Percentiles rank a stretch among this genome's conserved stretches.
Evolutionary conservation across 176 grass and related monocot genomes (phyloP).

Genomic region (Tillandsia fasciculata): DNA sequence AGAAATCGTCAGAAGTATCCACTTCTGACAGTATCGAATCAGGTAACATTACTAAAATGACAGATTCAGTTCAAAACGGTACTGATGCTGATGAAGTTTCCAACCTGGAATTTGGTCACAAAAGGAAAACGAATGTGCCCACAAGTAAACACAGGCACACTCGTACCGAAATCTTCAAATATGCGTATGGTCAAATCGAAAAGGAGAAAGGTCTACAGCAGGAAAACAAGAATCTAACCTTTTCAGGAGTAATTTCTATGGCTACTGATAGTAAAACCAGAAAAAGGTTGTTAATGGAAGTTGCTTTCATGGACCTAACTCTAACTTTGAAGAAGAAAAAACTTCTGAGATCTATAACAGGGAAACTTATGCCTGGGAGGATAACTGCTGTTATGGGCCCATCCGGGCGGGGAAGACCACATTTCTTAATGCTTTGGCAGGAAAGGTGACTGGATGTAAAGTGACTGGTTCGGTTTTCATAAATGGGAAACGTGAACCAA

Average conservation of each 20-base stretch:
- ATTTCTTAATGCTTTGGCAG: constrained; percentile 81
- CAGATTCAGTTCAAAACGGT: constrained; percentile 17
- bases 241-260: constrained; percentile 53
- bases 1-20: constrained; percentile 33
- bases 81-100: constrained; percentile 10
- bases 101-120: constrained; percentile 12
- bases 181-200: constrained; percentile 82
- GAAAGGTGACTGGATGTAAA: constrained; percentile 70
- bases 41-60: constrained; percentile 15
- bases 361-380: constrained; percentile 58
- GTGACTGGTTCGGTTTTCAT: constrained; percentile 61
- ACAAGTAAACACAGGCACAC: constrained; percentile 65
- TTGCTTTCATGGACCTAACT: constrained; percentile 80
- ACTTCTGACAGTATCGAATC: constrained; percentile 19
- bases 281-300: constrained; percentile 59
- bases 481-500: constrained; percentile 43
- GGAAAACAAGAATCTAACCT: constrained; percentile 61
- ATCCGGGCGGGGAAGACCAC: constrained; percentile 95
- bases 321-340: constrained; percentile 64
- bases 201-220: constrained; percentile 60
- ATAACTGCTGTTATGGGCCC: constrained; percentile 92
- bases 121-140: constrained; percentile 27
- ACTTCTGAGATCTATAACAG: constrained; percentile 68
- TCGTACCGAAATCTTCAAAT: constrained; percentile 59
- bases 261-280: constrained; percentile 35